A percentile compares a stretch with the other conserved stretches of the same genome.
These are phyloP conservation scores for Pichia sp. DNA, from an alignment of 1,139 yeast species.

Conservation along the genomic window DNA sequence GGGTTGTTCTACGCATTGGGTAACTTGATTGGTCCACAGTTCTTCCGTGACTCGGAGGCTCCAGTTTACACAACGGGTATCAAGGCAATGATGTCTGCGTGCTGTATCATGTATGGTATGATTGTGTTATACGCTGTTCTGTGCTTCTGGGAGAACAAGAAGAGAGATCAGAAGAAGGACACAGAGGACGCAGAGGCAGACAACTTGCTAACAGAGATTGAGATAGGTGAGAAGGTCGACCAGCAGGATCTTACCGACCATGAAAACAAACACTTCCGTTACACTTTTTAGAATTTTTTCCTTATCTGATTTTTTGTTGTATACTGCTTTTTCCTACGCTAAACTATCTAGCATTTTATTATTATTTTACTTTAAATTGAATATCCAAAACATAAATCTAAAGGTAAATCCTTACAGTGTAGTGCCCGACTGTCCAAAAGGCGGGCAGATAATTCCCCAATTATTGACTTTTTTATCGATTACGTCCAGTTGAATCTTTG, in stretches of 20 bases:
- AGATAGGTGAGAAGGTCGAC: conserved; percentile 37
- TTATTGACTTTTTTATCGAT: too few species aligned
- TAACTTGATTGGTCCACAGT: conserved; percentile 67
- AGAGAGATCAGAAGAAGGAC: conserved; percentile 28
- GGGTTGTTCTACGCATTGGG: conserved; percentile 59
- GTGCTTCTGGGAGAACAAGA: conserved; percentile 30
- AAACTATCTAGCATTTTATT: too few species aligned
- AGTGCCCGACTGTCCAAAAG: too few species aligned
- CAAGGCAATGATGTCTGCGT: conserved; percentile 41
- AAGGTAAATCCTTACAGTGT: too few species aligned
- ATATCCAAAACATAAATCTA: too few species aligned
- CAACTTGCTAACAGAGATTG: conserved; percentile 20
- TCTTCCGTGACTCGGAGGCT: conserved; percentile 49
- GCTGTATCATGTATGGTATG: conserved; percentile 29
- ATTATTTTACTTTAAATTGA: too few species aligned
- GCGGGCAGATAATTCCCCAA: too few species aligned
- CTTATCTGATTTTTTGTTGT: too few species aligned
- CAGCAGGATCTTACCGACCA: conserved; percentile 64
- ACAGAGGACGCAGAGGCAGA: conserved; percentile 3
- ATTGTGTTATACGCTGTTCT: conserved; percentile 28
- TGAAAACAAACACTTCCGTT: conserved; percentile 43
- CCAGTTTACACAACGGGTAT: conserved; percentile 51
- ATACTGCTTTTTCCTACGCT: too few species aligned
- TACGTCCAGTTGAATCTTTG: not conserved
- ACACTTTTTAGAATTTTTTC: too few species aligned